phyloP scores from a whole-genome alignment of 179 eudicot genomes.

The Beta macrorhiza region DNA sequence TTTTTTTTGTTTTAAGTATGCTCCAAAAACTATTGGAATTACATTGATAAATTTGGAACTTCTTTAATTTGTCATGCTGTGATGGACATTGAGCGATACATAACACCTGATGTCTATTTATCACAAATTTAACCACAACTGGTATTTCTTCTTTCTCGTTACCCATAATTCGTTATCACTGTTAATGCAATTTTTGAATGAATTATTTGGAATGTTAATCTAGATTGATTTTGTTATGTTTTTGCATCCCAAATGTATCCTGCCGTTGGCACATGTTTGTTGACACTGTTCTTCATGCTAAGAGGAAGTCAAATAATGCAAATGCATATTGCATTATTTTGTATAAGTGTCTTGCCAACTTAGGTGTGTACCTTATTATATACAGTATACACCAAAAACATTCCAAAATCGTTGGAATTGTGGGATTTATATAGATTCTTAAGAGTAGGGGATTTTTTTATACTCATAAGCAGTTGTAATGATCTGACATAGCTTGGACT shows the following conservation, averaged over 20 bases:
- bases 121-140: background rate
- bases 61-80: background rate
- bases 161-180: background rate
- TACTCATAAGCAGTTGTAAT: background rate
- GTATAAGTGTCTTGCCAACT: background rate
- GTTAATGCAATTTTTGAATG: background rate
- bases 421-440: background rate
- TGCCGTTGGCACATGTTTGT: background rate
- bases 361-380: background rate
- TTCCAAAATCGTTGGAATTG: background rate
- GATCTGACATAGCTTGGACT: no score
- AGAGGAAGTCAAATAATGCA: background rate
- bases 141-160: background rate
- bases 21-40: background rate
- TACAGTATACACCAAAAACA: background rate
- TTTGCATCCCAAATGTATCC: constrained; percentile 5
- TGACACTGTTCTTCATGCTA: background rate
- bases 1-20: background rate
- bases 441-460: no score
- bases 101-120: background rate
- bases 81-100: background rate
- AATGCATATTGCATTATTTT: background rate
- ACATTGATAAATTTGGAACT: background rate
- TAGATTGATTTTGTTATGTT: background rate
- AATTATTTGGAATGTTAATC: background rate